Base-by-base conservation (phyloP, 1,284 basidiomycete genomes). In the Papiliotrema flavescens region DNA sequence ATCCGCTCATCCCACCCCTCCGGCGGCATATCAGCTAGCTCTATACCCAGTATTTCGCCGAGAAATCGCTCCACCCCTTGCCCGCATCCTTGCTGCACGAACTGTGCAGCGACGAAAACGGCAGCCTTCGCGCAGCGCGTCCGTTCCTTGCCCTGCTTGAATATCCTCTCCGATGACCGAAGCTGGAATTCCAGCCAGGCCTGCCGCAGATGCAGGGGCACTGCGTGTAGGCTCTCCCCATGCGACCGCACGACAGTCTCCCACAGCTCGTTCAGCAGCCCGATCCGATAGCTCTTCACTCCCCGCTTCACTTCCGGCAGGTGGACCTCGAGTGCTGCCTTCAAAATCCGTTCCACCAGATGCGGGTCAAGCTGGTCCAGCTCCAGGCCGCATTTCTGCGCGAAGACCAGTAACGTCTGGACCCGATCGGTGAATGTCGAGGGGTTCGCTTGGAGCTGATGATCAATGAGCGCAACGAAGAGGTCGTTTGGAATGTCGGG, bases 401-500 rank as follows among this genome's bases (percentile, higher is more conserved):
- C 68, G 13, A 74, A 57, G 7, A 36, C 22, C 3, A 73, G 40
- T 19, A 74, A 48, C 15, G 57, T 50, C 17, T 49, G n/a, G 0
- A 62, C 35, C 0, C 69, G 52, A 1, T 50, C 28, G 52, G n/a
- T n/a, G n/a, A 58, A 64, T 14, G 37, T 42, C 19, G 37, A 46
- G 7, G 44, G 47, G 19, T 48, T 41, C n/a, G 40, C 22, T 2
- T 45, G 24, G 4, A 64, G 37, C 51, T 74, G 73, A 45, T 68
- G 64, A 0, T 47, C n/a, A 7, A 73, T 39, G 1, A 74, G 53
- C 6, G 58, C 52, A 7, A 60, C 53, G 34, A 69, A 73, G 0
- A 63, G 54, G 24, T 67, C 58, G 54, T 74, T 65, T 1, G 73
- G 71, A n/a, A 74, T 64, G 40, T 66, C 65, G 7, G 46, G 50